Evolutionary conservation across 2,329 filamentous ascomycete genomes (phyloP).

Genomic region (Xenoacremonium recifei): DNA sequence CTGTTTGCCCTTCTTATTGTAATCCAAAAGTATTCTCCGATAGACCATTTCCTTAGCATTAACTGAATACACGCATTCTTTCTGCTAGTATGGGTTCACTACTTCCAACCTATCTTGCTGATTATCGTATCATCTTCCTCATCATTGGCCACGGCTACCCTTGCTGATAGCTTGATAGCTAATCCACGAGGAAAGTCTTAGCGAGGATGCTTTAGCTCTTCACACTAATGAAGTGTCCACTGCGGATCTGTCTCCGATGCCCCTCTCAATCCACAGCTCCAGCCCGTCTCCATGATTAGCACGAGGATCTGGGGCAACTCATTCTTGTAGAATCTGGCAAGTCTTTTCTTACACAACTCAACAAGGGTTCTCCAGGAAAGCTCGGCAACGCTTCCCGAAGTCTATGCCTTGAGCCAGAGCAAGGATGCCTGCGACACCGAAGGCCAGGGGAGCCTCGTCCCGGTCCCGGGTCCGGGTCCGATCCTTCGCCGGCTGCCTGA

Average conservation of each 20-base stretch:
- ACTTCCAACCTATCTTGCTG: background rate
- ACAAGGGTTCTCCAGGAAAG: background rate
- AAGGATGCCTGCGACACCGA: background rate
- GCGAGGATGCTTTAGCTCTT: background rate
- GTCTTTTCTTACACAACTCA: background rate
- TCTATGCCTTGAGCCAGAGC: background rate
- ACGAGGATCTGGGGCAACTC: too few species aligned
- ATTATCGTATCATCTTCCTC: background rate
- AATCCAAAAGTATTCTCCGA: too few species aligned
- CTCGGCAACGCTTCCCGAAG: constrained; percentile 2
- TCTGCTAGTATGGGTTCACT: too few species aligned
- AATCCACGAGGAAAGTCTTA: background rate
- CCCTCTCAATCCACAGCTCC: too few species aligned
- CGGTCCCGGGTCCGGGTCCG: constrained; percentile 1
- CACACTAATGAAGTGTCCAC: background rate
- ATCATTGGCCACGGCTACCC: too few species aligned
- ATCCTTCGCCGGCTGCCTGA: constrained; percentile 3
- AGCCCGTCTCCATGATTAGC: too few species aligned
- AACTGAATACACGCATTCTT: too few species aligned
- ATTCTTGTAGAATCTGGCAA: too few species aligned
- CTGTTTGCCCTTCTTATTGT: too few species aligned
- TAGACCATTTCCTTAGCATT: too few species aligned
- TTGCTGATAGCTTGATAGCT: too few species aligned
- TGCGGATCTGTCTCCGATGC: background rate
- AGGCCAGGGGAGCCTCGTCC: background rate